Conservation (phyloP, 2,329 filamentous ascomycete genomes). For the Drechslerella coelobrocha region DNA sequence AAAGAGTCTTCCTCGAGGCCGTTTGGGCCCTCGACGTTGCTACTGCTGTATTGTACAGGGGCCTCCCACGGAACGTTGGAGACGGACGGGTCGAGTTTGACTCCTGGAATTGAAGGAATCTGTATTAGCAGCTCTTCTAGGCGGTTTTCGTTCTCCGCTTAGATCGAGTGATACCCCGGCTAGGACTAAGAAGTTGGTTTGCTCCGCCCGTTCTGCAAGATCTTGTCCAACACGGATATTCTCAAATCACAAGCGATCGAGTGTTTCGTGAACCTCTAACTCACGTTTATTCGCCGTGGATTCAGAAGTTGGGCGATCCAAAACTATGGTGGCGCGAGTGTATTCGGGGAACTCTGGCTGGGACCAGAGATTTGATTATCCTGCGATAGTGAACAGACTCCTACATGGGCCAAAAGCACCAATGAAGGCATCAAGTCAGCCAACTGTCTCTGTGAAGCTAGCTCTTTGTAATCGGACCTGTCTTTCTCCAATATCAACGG, state of each 20-base stretch:
- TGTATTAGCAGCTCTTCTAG: slow-evolving; percentile 23
- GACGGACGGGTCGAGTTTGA: slow-evolving; percentile 49
- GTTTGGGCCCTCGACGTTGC: slow-evolving; percentile 50
- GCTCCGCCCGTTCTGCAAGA: slow-evolving; percentile 11
- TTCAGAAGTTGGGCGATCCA: slow-evolving; percentile 49
- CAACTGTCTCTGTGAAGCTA: slow-evolving; percentile 5
- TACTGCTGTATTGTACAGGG: slow-evolving; percentile 35
- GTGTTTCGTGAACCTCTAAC: slow-evolving; percentile 4
- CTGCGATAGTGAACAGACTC: slow-evolving; percentile 45
- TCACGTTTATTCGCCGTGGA: slow-evolving; percentile 50
- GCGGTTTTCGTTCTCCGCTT: slow-evolving; percentile 12
- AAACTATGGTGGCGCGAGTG: slow-evolving; percentile 39
- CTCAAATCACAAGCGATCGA: not conserved
- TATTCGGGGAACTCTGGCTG: slow-evolving; percentile 17
- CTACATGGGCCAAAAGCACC: slow-evolving; percentile 13
- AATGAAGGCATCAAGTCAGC: slow-evolving; percentile 46
- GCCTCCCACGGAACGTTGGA: slow-evolving; percentile 46
- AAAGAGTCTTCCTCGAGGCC: slow-evolving; percentile 55
- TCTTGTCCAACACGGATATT: not conserved
- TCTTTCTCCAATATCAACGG: not conserved
- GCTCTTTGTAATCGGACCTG: not conserved
- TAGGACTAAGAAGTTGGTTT: slow-evolving; percentile 35
- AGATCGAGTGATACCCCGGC: slow-evolving; percentile 6
- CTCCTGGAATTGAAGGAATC: slow-evolving; percentile 38
- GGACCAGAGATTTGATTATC: slow-evolving; percentile 7